Evolutionary conservation across 257 asterid genomes (phyloP).

Genomic region (Nicotiana noctiflora): DNA sequence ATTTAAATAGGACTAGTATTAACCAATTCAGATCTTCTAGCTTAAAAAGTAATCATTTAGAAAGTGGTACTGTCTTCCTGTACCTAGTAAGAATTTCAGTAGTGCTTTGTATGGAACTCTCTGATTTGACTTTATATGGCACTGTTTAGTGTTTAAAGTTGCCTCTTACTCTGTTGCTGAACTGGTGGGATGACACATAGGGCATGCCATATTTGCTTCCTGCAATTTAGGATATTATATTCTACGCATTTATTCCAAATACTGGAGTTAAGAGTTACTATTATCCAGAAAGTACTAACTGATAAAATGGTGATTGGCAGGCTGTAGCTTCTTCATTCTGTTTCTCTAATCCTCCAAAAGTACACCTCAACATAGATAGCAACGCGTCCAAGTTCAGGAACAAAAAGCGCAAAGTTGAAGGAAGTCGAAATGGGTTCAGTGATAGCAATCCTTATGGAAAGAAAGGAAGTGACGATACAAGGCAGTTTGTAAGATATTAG

Average conservation of each 20-base stretch:
- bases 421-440: conserved; percentile 61
- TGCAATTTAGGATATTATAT: neutral
- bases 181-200: neutral
- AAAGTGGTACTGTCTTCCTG: neutral
- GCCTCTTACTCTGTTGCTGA: neutral
- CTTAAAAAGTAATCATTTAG: neutral
- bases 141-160: neutral
- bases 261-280: neutral
- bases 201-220: neutral
- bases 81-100: neutral
- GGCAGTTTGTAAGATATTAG: conserved; percentile 62
- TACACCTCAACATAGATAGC: conserved; percentile 72
- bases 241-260: neutral
- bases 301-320: conserved; percentile 26
- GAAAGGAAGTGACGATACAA: conserved; percentile 35
- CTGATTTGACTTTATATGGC: neutral
- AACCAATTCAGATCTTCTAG: neutral
- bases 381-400: conserved; percentile 71
- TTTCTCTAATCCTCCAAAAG: conserved; percentile 67
- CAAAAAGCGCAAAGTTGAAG: conserved; percentile 34
- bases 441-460: conserved; percentile 61
- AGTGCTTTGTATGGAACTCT: neutral
- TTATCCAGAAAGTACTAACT: neutral
- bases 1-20: neutral
- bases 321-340: conserved; percentile 96